phyloP scores from a whole-genome alignment of 192 early-diverging fungal species.

The Umbelopsis ramanniana region DNA sequence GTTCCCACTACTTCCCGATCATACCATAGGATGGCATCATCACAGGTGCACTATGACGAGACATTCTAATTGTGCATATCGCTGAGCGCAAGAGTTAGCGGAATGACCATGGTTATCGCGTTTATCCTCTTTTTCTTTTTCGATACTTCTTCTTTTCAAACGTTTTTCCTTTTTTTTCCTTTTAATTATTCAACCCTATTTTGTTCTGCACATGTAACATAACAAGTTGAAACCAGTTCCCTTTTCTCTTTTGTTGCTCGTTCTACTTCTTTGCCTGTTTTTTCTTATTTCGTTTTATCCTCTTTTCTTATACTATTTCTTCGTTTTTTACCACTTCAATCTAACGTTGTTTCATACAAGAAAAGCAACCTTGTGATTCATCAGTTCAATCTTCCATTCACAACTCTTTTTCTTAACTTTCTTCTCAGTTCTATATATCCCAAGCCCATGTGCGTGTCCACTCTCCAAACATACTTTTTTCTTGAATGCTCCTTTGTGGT shows the following conservation, averaged over 20 bases:
- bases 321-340: slow-evolving; percentile 2
- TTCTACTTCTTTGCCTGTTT: slow-evolving; percentile 5
- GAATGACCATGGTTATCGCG: slow-evolving; percentile 1
- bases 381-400: not conserved
- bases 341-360: not conserved
- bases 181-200: slow-evolving; percentile 24
- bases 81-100: slow-evolving; percentile 8
- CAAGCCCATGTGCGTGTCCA: slow-evolving; percentile 21
- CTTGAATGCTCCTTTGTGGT: no score
- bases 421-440: slow-evolving; percentile 21
- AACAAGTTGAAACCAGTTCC: slow-evolving; percentile 11
- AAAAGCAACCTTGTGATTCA: slow-evolving; percentile 16
- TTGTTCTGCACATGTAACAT: slow-evolving; percentile 26
- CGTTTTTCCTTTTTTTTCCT: slow-evolving; percentile 1
- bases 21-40: slow-evolving; percentile 20
- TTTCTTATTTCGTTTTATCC: not conserved
- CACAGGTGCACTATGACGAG: slow-evolving; percentile 5
- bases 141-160: not conserved
- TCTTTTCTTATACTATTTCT: slow-evolving; percentile 5
- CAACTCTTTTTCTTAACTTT: not conserved
- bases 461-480: not conserved
- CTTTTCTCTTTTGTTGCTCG: not conserved
- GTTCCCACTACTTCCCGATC: slow-evolving; percentile 17
- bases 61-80: slow-evolving; percentile 7
- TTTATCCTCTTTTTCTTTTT: not conserved